Evolutionary conservation across 2,329 filamentous ascomycete genomes (phyloP).

Genomic region (Apiospora pterosperma): DNA sequence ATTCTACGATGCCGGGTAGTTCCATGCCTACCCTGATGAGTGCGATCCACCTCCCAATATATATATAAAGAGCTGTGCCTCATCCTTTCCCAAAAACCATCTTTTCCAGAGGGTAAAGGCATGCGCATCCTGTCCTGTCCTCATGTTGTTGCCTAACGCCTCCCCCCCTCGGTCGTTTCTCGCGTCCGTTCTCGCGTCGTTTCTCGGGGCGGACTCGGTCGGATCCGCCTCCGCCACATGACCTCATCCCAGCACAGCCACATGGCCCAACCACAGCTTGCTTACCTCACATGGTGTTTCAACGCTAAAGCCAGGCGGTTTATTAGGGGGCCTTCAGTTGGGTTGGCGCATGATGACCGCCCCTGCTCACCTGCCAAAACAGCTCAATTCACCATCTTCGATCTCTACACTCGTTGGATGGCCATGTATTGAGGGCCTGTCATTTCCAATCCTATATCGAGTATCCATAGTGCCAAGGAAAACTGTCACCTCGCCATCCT

Average conservation of each 20-base stretch:
- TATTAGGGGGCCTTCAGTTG: neutral
- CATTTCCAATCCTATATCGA: neutral
- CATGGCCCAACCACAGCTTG: too few relatives aligned
- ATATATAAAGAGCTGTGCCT: too few relatives aligned
- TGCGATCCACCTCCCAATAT: neutral
- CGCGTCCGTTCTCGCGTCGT: conserved; percentile 1
- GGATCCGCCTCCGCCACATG: neutral
- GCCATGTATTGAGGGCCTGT: neutral
- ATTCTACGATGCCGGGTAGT: neutral
- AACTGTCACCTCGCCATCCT: too few relatives aligned
- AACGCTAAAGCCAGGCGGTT: too few relatives aligned
- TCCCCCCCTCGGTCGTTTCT: neutral
- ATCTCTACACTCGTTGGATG: neutral
- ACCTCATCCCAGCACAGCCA: neutral
- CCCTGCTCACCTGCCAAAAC: neutral
- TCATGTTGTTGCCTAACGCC: neutral
- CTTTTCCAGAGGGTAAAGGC: too few relatives aligned
- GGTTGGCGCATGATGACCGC: neutral
- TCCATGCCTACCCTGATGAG: neutral
- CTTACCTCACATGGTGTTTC: too few relatives aligned
- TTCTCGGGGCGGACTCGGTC: neutral
- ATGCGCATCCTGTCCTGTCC: too few relatives aligned
- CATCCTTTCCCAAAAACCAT: too few relatives aligned
- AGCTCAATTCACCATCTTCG: neutral
- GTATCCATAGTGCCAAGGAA: neutral